Conservation (phyloP, 2,329 filamentous ascomycete species). For the Blumeria graminis region DNA sequence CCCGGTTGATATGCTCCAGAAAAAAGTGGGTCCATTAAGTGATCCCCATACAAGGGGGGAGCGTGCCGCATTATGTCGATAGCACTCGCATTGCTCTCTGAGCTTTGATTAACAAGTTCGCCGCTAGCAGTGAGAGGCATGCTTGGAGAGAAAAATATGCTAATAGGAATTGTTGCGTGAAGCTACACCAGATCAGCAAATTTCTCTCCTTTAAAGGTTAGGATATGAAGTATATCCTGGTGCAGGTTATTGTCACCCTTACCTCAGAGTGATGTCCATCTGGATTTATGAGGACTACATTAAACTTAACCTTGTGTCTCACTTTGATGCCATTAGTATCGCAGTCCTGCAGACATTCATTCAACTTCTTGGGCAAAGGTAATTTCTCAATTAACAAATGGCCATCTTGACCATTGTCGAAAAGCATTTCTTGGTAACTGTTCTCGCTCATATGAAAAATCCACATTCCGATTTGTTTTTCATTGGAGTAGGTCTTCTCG, state of each 20-base stretch:
- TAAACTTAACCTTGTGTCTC: slow-evolving; percentile 76
- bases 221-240: too few species aligned
- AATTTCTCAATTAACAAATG: slow-evolving; percentile 35
- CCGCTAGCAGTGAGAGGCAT: slow-evolving; percentile 75
- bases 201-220: background rate
- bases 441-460: slow-evolving; percentile 28
- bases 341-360: slow-evolving; percentile 69
- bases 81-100: slow-evolving; percentile 20
- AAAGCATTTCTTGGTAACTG: slow-evolving; percentile 45
- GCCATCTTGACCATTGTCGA: slow-evolving; percentile 41
- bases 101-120: slow-evolving; percentile 41
- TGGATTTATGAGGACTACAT: slow-evolving; percentile 76
- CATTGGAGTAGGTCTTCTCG: slow-evolving; percentile 33
- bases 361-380: slow-evolving; percentile 59
- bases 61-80: slow-evolving; percentile 36
- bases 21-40: slow-evolving; percentile 74
- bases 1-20: slow-evolving; percentile 61
- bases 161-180: slow-evolving; percentile 70
- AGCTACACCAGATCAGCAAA: slow-evolving; percentile 25
- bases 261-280: slow-evolving; percentile 86
- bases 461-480: slow-evolving; percentile 39
- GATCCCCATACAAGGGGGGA: slow-evolving; percentile 80
- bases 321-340: slow-evolving; percentile 78
- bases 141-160: slow-evolving; percentile 88
- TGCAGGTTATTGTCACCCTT: slow-evolving; percentile 11